phyloP scores from a whole-genome alignment of 441 rosid genomes.

The Erodium trifolium region DNA sequence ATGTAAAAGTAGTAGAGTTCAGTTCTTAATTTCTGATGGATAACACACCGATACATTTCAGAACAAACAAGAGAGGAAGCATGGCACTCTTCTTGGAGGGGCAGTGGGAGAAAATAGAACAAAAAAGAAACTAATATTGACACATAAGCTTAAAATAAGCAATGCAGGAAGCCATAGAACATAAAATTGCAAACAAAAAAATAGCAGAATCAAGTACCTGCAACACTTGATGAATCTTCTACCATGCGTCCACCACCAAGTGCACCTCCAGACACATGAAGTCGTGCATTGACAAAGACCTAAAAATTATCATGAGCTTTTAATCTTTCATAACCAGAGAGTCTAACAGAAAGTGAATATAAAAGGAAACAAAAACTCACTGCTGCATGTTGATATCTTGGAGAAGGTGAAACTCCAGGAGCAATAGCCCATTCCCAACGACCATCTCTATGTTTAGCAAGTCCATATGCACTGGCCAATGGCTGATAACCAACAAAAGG shows the following conservation, averaged over 20 bases:
- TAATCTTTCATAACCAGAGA: slow-evolving; percentile 13
- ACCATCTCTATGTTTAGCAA: slow-evolving; percentile 98
- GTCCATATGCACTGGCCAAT: slow-evolving; percentile 91
- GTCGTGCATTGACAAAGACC: slow-evolving; percentile 97
- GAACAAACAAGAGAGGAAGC: slow-evolving; percentile 1
- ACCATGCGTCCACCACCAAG: slow-evolving; percentile 99
- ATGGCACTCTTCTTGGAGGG: not conserved
- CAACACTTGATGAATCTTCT: slow-evolving; percentile 96
- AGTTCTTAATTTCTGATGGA: not conserved
- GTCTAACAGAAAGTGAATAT: not conserved
- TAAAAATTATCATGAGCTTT: slow-evolving; percentile 23
- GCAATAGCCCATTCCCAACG: slow-evolving; percentile 99
- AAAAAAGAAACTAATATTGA: not conserved
- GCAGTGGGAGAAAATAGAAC: not conserved
- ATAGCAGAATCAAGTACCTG: slow-evolving; percentile 44
- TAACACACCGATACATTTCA: not conserved
- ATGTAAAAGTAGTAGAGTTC: not conserved
- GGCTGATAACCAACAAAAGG: slow-evolving; percentile 46
- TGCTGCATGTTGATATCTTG: slow-evolving; percentile 99
- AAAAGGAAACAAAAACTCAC: slow-evolving; percentile 41
- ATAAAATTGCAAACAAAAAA: slow-evolving; percentile 13
- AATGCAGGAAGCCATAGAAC: slow-evolving; percentile 5
- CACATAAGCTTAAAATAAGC: not conserved
- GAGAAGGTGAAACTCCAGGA: slow-evolving; percentile 96
- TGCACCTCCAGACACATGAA: slow-evolving; percentile 98